These are phyloP conservation scores for Forsythia suspensa DNA, from an alignment of 257 asterid genomes.

Conservation along the genomic window DNA sequence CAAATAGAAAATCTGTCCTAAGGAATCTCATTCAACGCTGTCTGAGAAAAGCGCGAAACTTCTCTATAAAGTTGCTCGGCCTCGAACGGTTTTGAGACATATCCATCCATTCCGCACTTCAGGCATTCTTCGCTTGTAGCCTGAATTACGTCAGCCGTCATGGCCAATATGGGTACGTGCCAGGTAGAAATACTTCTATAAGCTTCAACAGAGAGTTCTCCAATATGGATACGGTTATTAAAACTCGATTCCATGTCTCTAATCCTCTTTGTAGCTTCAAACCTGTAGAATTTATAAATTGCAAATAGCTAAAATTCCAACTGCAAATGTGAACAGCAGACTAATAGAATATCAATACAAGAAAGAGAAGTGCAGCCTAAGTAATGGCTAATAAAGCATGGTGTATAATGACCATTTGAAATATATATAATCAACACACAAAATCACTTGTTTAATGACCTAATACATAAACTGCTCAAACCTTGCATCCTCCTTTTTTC, in stretches of 20 bases:
- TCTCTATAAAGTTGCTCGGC: conserved; percentile 93
- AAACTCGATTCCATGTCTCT: conserved; percentile 51
- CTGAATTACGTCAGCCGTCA: conserved; percentile 96
- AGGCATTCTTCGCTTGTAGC: conserved; percentile 78
- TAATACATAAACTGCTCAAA: too few relatives aligned
- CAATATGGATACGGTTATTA: conserved; percentile 43
- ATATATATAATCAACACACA: too few relatives aligned
- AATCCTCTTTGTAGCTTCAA: conserved; percentile 74
- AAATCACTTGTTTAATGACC: too few relatives aligned
- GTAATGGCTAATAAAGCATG: neutral
- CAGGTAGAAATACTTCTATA: conserved; percentile 49
- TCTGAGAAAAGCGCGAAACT: conserved; percentile 70
- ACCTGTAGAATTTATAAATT: conserved; percentile 40
- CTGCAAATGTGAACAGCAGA: neutral
- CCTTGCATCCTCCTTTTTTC: too few relatives aligned
- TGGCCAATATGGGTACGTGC: conserved; percentile 92
- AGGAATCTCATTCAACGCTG: conserved; percentile 28
- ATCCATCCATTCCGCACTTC: conserved; percentile 79
- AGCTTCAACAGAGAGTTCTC: conserved; percentile 47
- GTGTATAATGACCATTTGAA: neutral
- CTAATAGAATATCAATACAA: neutral
- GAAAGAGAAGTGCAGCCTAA: neutral
- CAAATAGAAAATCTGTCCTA: conserved; percentile 13
- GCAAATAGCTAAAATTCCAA: neutral
- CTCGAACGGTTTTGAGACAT: conserved; percentile 88